Base-by-base conservation (phyloP, 1,284 basidiomycete genomes). In the Melampsora larici-populina region DNA sequence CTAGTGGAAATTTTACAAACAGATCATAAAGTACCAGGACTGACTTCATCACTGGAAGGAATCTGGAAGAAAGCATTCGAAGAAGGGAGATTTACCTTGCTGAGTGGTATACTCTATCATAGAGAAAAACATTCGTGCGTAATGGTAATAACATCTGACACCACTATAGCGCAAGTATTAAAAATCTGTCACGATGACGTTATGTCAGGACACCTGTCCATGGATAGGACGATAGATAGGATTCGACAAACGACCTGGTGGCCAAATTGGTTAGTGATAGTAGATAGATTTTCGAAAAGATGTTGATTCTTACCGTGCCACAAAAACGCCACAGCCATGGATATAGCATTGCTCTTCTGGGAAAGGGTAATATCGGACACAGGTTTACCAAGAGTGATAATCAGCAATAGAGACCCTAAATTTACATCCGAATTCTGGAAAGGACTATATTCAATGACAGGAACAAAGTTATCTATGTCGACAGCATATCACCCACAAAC, bases 401-500 rank as follows among this genome's bases (percentile, higher is more conserved):
- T 87, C 6, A 85, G 83, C 33, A 84, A 87, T 76, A 80, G 85
- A 3, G 86, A 87, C 75, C 80, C 82, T 0, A 79, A 85, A 9
- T 88, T 87, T 79, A 86, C 85, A 0, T 81, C 83, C n/a, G 43
- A 67, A n/a, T 85, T 87, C 79, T 88, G 87, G 86, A 82, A 79
- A 7, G 74, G 82, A 0, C 78, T 87, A 0, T 80, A 86, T 70
- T 64, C 80, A 26, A 79, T 86, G 0, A 81, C 85, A 0, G 83
- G 84, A 0, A 81, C 83, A 9, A 81, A 85, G 63, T 80, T 87
- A 0, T 78, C 80, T 2, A 84, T 88, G n/a, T n/a, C n/a, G n/a
- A n/a, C n/a, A n/a, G n/a, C n/a, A n/a, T n/a, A n/a, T n/a, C n/a
- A n/a, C n/a, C n/a, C n/a, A n/a, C n/a, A n/a, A n/a, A n/a, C n/a